A percentile compares a stretch with the other conserved stretches of the same genome.
Evolutionary conservation across 306 rosid species (phyloP).

Genomic region (Clitoria ternatea): DNA sequence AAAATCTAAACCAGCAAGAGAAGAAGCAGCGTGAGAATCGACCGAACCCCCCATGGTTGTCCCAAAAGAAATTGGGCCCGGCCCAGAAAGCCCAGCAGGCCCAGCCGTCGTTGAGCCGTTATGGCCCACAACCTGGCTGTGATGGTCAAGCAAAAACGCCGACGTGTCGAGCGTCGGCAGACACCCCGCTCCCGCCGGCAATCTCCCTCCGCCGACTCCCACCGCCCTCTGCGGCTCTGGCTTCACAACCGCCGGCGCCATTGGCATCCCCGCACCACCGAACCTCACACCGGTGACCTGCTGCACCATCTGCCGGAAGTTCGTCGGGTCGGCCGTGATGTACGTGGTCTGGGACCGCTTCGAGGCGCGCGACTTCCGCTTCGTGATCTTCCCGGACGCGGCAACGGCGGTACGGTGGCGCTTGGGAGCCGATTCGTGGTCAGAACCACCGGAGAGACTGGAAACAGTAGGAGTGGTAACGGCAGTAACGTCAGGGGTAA

Average conservation of each 20-base stretch:
- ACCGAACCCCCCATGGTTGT: slow-evolving; percentile 3
- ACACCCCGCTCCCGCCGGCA: slow-evolving; percentile 21
- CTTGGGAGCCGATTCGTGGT: slow-evolving; percentile 43
- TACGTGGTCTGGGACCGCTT: slow-evolving; percentile 78
- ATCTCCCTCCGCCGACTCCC: slow-evolving; percentile 10
- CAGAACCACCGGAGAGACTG: slow-evolving; percentile 60
- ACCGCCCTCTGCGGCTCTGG: slow-evolving; percentile 73
- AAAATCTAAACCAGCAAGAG: slow-evolving; percentile 50
- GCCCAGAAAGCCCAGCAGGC: slow-evolving; percentile 22
- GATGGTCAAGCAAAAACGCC: slow-evolving; percentile 56
- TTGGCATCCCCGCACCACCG: slow-evolving; percentile 16
- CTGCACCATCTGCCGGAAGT: slow-evolving; percentile 94
- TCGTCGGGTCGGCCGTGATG: slow-evolving; percentile 84
- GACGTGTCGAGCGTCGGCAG: slow-evolving; percentile 95
- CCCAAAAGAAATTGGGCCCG: slow-evolving; percentile 27
- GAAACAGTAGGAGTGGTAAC: slow-evolving; percentile 55
- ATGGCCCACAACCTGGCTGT: slow-evolving; percentile 29
- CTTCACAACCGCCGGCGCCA: slow-evolving; percentile 52
- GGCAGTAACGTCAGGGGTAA: slow-evolving; percentile 27
- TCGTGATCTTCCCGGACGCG: slow-evolving; percentile 42
- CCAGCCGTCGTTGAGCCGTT: background rate
- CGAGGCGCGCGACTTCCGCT: slow-evolving; percentile 80
- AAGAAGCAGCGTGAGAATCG: background rate
- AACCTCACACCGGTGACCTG: slow-evolving; percentile 80
- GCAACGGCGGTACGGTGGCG: slow-evolving; percentile 27